Evolutionary conservation across 129 eudicot genomes (phyloP), one percentile per base, ranked within the genome.

Genomic region (Sambucus nigra): DNA sequence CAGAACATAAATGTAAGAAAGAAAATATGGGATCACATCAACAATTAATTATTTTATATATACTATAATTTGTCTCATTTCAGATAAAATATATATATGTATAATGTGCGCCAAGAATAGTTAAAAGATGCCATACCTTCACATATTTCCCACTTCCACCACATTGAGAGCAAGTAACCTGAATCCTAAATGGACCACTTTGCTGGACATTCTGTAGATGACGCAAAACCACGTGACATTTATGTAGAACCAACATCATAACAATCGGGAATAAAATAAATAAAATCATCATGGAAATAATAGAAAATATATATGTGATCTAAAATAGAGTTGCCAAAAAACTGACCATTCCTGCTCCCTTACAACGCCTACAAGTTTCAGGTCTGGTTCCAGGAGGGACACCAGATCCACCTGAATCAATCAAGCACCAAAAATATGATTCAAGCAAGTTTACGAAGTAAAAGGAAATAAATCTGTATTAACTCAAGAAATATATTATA

Each of bases 321-420:
- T 31, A 11, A n/a, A 14, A 46, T 15, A 10, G 25, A 28, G 15
- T 18, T 32, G 2, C 28, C 29, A 15, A 44, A 39, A 55, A 17
- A 71, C 93, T 46, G 19, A 81, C 97, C 83, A 78, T 64, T 71
- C 97, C 97, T 44, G 91, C 73, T 18, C 97, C 97, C 76, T 56
- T 88, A 70, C 97, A 88, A 15, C 77, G 82, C 66, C 55, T 78
- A 59, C 97, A 88, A 2, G 97, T 88, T 73, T 88, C 92, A 16
- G 97, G 97, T 35, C 62, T 76, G 42, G 95, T 88, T 59, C 97
- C 97, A 42, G 87, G 93, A 66, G 97, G 97, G 53, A 81, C 88
- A 51, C 97, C 97, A 26, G 88, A 56, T 51, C 97, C 97, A 69
- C 87, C 96, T 87, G 53, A 48, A 44, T 29, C 20, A 45, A 53